Evolutionary conservation across 495 filamentous ascomycete genomes (phyloP).

Genomic region (Usnea hakonensis): DNA sequence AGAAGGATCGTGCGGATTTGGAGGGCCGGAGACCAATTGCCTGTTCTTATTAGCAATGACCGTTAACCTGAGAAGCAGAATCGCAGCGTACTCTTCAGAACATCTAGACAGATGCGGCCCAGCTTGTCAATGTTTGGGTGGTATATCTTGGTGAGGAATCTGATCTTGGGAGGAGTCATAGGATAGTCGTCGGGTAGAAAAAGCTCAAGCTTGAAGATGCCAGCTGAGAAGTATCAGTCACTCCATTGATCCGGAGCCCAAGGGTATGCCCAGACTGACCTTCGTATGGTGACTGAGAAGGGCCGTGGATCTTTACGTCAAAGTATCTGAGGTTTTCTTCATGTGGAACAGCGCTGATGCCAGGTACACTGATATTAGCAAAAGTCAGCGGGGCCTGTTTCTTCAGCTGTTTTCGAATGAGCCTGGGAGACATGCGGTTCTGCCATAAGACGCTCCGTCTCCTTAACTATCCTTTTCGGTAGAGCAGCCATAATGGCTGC

Average conservation of each 20-base stretch:
- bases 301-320: constrained; percentile 94
- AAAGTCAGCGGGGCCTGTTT: constrained; percentile 7
- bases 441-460: constrained; percentile 93
- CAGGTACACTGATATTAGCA: constrained; percentile 61
- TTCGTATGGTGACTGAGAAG: constrained; percentile 88
- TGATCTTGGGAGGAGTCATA: constrained; percentile 97
- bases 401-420: constrained; percentile 9
- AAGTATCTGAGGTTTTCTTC: constrained; percentile 98
- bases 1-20: constrained; percentile 97
- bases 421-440: constrained; percentile 65
- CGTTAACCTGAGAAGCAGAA: constrained; percentile 14
- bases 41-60: constrained; percentile 36
- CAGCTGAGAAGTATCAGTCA: constrained; percentile 49
- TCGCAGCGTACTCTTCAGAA: constrained; percentile 74
- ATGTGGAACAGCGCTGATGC: constrained; percentile 95
- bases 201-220: constrained; percentile 93
- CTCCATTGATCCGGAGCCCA: neutral
- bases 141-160: constrained; percentile 98
- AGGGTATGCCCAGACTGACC: constrained; percentile 39
- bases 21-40: constrained; percentile 97
- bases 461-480: constrained; percentile 95
- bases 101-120: constrained; percentile 93
- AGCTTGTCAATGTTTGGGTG: constrained; percentile 98
- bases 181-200: constrained; percentile 99
- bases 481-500: constrained; percentile 56